phyloP scores from a whole-genome alignment of 2,329 filamentous ascomycete genomes.

The Thielaviopsis musarum region DNA sequence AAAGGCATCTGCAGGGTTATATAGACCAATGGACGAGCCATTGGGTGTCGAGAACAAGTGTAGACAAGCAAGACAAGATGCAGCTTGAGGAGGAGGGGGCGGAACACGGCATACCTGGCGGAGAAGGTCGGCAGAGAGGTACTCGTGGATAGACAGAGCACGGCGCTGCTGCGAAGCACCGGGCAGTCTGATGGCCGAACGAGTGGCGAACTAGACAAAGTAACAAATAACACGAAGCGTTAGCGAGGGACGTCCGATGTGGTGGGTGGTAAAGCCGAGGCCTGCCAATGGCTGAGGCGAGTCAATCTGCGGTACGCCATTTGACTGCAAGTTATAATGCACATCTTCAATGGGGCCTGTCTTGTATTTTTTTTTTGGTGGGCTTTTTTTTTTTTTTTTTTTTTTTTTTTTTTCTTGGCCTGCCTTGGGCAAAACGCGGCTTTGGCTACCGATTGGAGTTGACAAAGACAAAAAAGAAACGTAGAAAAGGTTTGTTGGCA shows the following conservation, averaged over 20 bases:
- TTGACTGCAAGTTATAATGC: neutral
- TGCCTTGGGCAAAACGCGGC: neutral
- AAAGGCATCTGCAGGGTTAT: neutral
- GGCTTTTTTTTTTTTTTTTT: neutral
- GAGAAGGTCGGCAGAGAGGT: constrained; percentile 84
- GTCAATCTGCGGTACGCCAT: no score
- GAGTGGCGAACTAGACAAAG: constrained; percentile 17
- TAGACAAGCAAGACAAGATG: neutral
- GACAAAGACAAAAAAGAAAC: no score
- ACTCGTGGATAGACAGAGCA: constrained; percentile 94
- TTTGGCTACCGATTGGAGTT: no score
- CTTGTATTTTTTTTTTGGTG: neutral
- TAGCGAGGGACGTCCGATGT: constrained; percentile 7
- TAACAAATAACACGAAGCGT: neutral
- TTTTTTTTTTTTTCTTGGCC: neutral
- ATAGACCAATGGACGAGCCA: neutral
- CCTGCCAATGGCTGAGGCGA: constrained; percentile 3
- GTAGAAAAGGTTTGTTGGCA: no score
- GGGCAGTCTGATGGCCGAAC: constrained; percentile 39
- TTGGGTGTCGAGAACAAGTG: neutral
- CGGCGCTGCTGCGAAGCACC: constrained; percentile 62
- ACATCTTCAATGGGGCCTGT: neutral
- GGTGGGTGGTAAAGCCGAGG: constrained; percentile 10
- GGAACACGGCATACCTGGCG: constrained; percentile 39
- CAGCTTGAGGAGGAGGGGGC: constrained; percentile 2